Evolutionary conservation across 2,329 filamentous ascomycete species (phyloP).

Genomic region (Didymella sp.): DNA sequence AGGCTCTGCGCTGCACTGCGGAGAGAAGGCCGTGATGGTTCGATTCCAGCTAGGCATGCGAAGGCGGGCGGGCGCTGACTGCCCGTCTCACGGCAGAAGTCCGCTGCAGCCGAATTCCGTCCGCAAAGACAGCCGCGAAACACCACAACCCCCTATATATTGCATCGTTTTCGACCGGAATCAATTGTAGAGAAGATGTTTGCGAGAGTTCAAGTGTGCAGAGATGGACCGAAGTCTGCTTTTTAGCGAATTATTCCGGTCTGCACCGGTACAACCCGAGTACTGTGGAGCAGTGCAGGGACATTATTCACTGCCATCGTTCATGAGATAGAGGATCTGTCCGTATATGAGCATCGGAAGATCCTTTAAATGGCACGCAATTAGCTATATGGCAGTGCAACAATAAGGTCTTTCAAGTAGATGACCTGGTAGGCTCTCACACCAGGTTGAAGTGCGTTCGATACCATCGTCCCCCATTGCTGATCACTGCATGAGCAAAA

Average conservation of each 20-base stretch:
- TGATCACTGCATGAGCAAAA: no score
- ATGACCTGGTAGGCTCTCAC: no score
- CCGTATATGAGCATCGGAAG: neutral
- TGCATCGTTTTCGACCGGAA: neutral
- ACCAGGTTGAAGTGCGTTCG: no score
- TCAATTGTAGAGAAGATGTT: no score
- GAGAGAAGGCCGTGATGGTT: slow-evolving; percentile 8
- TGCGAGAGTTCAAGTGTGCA: neutral
- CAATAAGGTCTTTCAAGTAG: no score
- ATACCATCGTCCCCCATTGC: no score
- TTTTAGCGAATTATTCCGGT: neutral
- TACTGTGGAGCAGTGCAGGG: neutral
- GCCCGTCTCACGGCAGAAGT: neutral
- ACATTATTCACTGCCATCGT: neutral
- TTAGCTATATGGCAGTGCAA: neutral
- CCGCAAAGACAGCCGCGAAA: neutral
- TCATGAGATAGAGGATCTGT: neutral
- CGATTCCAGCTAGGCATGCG: neutral
- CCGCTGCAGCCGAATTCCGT: neutral
- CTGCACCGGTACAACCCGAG: neutral
- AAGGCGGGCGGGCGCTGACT: neutral
- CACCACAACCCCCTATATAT: neutral
- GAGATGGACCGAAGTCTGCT: neutral
- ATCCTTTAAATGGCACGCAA: neutral
- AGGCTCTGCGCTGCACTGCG: slow-evolving; percentile 7